Percentiles rank a stretch among this genome's conserved stretches.
Evolutionary conservation across 2,329 filamentous ascomycete species (phyloP).

Genomic region (Colletotrichum gloeosporioides): DNA sequence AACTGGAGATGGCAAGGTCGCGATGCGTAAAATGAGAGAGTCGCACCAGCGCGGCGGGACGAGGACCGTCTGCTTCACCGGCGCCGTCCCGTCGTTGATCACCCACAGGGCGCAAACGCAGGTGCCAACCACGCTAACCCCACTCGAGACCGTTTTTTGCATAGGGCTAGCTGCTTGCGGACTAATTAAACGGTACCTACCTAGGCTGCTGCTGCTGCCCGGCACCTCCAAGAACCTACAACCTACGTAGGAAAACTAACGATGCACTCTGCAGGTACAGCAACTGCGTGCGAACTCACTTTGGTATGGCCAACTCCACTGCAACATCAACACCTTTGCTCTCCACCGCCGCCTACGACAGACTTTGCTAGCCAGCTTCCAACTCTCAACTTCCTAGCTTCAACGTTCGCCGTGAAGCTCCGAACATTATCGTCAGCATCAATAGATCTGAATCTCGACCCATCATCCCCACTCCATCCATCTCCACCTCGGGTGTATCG

Average conservation of each 20-base stretch:
- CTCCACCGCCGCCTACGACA: background rate
- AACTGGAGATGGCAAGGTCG: background rate
- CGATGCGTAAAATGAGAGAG: slow-evolving; percentile 5
- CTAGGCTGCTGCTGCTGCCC: background rate
- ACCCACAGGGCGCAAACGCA: background rate
- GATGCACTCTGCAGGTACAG: background rate
- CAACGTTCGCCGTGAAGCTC: background rate
- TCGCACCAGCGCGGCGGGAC: slow-evolving; percentile 9
- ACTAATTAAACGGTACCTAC: background rate
- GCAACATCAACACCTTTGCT: background rate
- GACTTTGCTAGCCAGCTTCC: background rate
- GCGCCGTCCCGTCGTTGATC: background rate
- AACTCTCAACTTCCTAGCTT: background rate
- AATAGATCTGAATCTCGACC: background rate
- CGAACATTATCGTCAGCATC: background rate
- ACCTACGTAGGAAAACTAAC: background rate
- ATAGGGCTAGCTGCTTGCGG: background rate
- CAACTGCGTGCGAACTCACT: background rate
- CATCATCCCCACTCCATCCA: background rate
- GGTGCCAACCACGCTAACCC: background rate
- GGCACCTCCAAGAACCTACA: background rate
- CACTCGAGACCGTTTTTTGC: background rate
- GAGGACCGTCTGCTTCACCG: background rate
- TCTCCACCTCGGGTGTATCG: background rate
- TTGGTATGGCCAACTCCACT: background rate